These are phyloP conservation scores for Volutella citrinella DNA, from an alignment of 2,329 filamentous ascomycete species.

Conservation along the genomic window DNA sequence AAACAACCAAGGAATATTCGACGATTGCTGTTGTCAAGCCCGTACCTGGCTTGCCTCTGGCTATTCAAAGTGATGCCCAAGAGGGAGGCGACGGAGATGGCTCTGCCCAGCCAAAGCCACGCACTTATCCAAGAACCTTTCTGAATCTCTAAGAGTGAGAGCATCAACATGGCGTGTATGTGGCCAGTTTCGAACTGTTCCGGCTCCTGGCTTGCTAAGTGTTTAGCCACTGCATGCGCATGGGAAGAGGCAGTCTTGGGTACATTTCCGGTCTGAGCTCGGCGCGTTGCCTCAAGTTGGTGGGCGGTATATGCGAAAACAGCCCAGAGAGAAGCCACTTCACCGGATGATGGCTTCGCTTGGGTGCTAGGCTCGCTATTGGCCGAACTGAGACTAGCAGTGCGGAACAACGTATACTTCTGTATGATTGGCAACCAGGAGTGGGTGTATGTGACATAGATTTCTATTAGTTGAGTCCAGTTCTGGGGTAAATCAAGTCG, in stretches of 20 bases:
- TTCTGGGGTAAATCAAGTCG: not conserved
- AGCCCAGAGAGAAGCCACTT: slow-evolving; percentile 8
- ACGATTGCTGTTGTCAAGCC: not conserved
- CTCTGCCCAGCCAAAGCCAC: slow-evolving; percentile 4
- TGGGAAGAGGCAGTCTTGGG: not conserved
- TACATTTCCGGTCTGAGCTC: not conserved
- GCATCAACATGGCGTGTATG: slow-evolving; percentile 6
- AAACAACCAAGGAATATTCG: slow-evolving; percentile 6
- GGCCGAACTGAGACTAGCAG: slow-evolving; percentile 6
- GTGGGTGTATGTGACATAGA: slow-evolving; percentile 9
- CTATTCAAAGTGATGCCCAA: slow-evolving; percentile 1
- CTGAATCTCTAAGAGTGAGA: slow-evolving; percentile 3
- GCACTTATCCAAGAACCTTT: slow-evolving; percentile 2
- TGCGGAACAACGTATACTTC: slow-evolving; percentile 10
- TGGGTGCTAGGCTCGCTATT: not conserved
- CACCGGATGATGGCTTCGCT: not conserved
- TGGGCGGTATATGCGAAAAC: slow-evolving; percentile 5
- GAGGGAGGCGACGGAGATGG: slow-evolving; percentile 1
- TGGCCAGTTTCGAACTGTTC: slow-evolving; percentile 6
- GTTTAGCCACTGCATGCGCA: not conserved
- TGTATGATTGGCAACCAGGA: slow-evolving; percentile 11
- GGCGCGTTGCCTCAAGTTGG: not conserved
- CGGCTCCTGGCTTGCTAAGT: not conserved
- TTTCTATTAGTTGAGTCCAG: slow-evolving; percentile 7
- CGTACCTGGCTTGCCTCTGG: not conserved